Conservation (phyloP, 164 flowering plant genomes). For the Sextonia rubra region DNA sequence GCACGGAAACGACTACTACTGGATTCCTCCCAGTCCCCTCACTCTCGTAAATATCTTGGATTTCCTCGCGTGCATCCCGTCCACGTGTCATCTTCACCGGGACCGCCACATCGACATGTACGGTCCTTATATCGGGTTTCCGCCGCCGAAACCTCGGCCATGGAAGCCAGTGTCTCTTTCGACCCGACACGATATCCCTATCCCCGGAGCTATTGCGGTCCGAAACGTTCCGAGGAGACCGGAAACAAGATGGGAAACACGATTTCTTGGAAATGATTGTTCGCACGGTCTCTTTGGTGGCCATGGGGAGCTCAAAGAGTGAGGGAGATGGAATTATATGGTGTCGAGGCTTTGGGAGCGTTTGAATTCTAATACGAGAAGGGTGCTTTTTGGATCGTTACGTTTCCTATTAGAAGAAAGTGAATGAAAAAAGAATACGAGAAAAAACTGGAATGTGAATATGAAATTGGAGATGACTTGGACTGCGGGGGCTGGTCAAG, state of each 20-base stretch:
- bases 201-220: background rate
- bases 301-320: background rate
- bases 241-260: constrained; percentile 23
- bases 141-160: constrained; percentile 13
- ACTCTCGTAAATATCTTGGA: background rate
- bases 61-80: no score
- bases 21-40: background rate
- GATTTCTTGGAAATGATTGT: background rate
- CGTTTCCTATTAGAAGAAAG: background rate
- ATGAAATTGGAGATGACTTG: no score
- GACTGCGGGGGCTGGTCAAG: no score
- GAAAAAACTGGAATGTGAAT: no score
- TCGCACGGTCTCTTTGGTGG: background rate
- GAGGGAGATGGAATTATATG: background rate
- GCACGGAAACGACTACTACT: background rate
- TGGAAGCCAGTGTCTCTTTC: constrained; percentile 9
- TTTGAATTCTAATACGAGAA: background rate
- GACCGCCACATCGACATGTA: constrained; percentile 20
- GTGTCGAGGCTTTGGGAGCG: background rate
- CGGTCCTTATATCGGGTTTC: constrained; percentile 23
- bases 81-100: background rate
- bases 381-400: background rate
- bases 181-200: background rate
- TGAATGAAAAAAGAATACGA: no score
- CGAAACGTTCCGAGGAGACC: constrained; percentile 8